phyloP scores from a whole-genome alignment of 129 eudicot genomes.

The Chrysanthemum makinoi region DNA sequence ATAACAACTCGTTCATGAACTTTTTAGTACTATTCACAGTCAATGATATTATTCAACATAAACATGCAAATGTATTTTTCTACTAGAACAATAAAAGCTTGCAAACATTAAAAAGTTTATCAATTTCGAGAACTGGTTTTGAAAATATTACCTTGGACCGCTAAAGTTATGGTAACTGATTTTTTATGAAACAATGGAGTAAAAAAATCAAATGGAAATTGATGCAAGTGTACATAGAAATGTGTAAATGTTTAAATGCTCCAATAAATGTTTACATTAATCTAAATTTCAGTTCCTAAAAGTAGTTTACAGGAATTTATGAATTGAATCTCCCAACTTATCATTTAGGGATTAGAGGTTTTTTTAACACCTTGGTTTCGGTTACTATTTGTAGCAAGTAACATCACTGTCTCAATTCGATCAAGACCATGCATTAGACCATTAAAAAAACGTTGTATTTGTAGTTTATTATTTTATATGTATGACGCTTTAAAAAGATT shows the following conservation, averaged over 20 bases:
- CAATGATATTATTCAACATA: too few species aligned
- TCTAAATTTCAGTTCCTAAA: slow-evolving; percentile 38
- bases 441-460: background rate
- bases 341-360: slow-evolving; percentile 35
- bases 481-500: too few species aligned
- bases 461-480: too few species aligned
- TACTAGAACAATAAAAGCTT: background rate
- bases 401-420: too few species aligned
- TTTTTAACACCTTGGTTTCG: background rate
- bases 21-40: too few species aligned
- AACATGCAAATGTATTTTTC: background rate
- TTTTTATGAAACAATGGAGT: slow-evolving; percentile 15
- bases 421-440: background rate
- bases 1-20: too few species aligned
- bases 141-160: slow-evolving; percentile 17
- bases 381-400: too few species aligned
- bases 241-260: slow-evolving; percentile 28
- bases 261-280: slow-evolving; percentile 31
- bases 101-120: slow-evolving; percentile 7
- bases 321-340: slow-evolving; percentile 22
- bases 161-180: background rate
- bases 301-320: slow-evolving; percentile 8
- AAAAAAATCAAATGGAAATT: slow-evolving; percentile 17
- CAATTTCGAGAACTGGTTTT: slow-evolving; percentile 3
- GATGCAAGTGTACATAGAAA: slow-evolving; percentile 31